These are phyloP conservation scores for Teratosphaeria zuluensis DNA, from an alignment of 2,329 filamentous ascomycete species.

Conservation along the genomic window DNA sequence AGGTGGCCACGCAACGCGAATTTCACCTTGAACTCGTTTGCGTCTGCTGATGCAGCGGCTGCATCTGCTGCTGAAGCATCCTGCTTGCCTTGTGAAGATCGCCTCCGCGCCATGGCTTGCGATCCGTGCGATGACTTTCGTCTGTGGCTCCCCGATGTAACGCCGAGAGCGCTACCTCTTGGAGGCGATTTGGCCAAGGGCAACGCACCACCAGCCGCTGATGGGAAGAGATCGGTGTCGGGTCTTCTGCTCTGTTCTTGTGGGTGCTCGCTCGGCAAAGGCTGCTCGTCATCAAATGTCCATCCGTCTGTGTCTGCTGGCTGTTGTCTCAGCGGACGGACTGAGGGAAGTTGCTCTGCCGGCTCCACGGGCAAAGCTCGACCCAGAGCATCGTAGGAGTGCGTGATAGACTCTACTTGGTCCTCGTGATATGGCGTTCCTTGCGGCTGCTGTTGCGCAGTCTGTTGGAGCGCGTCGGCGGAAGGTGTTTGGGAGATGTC, in stretches of 20 bases:
- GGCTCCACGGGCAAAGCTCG: slow-evolving; percentile 41
- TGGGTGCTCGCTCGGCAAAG: slow-evolving; percentile 48
- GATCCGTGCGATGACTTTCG: slow-evolving; percentile 57
- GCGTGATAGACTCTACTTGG: slow-evolving; percentile 47
- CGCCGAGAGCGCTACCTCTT: slow-evolving; percentile 30
- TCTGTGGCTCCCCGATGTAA: slow-evolving; percentile 56
- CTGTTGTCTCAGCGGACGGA: slow-evolving; percentile 10
- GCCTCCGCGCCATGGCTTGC: slow-evolving; percentile 51
- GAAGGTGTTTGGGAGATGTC: slow-evolving; percentile 25
- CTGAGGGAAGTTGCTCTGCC: slow-evolving; percentile 8
- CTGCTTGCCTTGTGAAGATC: slow-evolving; percentile 44
- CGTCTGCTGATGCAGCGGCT: slow-evolving; percentile 48
- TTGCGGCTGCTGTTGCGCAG: slow-evolving; percentile 12
- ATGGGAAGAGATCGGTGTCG: slow-evolving; percentile 81
- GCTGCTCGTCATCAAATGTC: slow-evolving; percentile 74
- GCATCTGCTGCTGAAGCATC: slow-evolving; percentile 45
- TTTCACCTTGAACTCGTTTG: slow-evolving; percentile 76
- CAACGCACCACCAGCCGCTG: slow-evolving; percentile 55
- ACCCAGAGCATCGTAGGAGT: slow-evolving; percentile 50
- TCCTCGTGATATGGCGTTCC: slow-evolving; percentile 38
- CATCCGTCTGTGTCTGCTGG: slow-evolving; percentile 58
- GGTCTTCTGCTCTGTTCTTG: slow-evolving; percentile 47
- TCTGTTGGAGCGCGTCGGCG: slow-evolving; percentile 16
- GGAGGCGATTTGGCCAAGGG: slow-evolving; percentile 70
- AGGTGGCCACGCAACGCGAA: slow-evolving; percentile 89